Base-by-base conservation (phyloP, 306 rosid genomes). In the Luffa aegyptiaca region DNA sequence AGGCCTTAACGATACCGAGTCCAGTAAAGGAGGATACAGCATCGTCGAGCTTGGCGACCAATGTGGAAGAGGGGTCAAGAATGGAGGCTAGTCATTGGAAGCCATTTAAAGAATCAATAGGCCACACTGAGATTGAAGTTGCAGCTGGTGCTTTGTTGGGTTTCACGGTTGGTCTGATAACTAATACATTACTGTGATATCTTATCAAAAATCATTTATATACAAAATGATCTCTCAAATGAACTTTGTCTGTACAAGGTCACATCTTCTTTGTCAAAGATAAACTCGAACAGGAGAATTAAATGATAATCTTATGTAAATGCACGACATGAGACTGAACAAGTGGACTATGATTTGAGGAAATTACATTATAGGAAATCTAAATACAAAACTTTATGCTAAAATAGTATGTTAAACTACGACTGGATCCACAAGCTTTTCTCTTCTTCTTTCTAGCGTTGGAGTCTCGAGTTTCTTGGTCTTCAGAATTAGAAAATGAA, bases 81-180 rank as follows among this genome's bases (percentile, higher is more conserved):
- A 45, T 2, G 16, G 58, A 48, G 10, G 77, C 39, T 46, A 45
- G 66, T 69, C 57, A 39, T 56, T 73, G 61, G 42, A 73, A 73
- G 56, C 45, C 78, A 31, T 49, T 73, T 33, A 73, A 49, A 31
- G 78, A 73, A 52, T 73, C 78, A 14, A 73, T 73, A 31, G 78
- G 78, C 45, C 78, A 73, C 39, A 73, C 78, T 26, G 78, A 73
- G 44, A 36, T 73, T 49, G 78, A 73, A 73, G 78, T 73, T 26
- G 61, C 56, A 14, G 78, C 59, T 49, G 78, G 78, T 31, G 78
- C 78, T 73, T 49, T 73, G 78, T 73, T 49, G 78, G 78, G 78
- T 52, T 73, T 73, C 42, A 49, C 78, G 56, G 78, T 73, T 46
- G 49, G 78, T 49, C 36, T 73, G 42, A 73, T 73, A 48, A 73